Percentiles rank a stretch among this genome's conserved stretches.
Conservation (phyloP, 352 stramenopile genomes). For the Globisporangium barbulae region DNA sequence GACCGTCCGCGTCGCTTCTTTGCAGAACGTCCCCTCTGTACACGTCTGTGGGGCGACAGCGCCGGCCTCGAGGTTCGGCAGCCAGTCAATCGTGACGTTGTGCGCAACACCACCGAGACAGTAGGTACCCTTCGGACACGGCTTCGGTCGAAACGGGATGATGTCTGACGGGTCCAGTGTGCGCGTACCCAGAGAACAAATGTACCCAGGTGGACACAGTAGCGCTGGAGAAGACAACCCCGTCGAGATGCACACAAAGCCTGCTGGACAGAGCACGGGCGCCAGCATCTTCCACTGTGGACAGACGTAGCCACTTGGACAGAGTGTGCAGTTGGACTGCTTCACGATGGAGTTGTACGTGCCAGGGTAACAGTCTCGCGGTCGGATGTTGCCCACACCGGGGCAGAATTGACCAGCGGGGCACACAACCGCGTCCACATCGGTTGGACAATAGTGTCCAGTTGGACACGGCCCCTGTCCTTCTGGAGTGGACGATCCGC, state of each 20-base stretch:
- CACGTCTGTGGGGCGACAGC: constrained; percentile 90
- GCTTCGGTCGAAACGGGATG: constrained; percentile 67
- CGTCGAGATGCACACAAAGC: constrained; percentile 94
- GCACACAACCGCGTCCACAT: constrained; percentile 90
- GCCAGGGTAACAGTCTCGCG: constrained; percentile 91
- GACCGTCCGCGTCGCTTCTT: constrained; percentile 68
- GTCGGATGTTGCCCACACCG: constrained; percentile 92
- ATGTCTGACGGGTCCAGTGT: constrained; percentile 86
- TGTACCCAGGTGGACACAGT: constrained; percentile 93
- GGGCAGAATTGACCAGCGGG: constrained; percentile 93
- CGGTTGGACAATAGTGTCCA: constrained; percentile 93
- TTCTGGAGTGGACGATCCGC: constrained; percentile 89
- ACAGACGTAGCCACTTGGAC: constrained; percentile 93
- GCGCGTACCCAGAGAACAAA: constrained; percentile 91
- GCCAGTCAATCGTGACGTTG: constrained; percentile 89
- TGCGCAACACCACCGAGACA: constrained; percentile 95
- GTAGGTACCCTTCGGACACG: constrained; percentile 92
- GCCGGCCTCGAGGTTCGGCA: constrained; percentile 81
- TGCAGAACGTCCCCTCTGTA: constrained; percentile 94
- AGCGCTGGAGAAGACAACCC: constrained; percentile 89
- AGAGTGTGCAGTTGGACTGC: constrained; percentile 93
- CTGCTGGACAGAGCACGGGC: constrained; percentile 88
- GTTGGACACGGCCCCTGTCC: constrained; percentile 93
- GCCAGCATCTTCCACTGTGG: constrained; percentile 74
- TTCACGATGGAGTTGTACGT: constrained; percentile 88